Evolutionary conservation across 352 stramenopile genomes (phyloP), one percentile per base, ranked within the genome.

Genomic region (Peronosclerospora sorghi): DNA sequence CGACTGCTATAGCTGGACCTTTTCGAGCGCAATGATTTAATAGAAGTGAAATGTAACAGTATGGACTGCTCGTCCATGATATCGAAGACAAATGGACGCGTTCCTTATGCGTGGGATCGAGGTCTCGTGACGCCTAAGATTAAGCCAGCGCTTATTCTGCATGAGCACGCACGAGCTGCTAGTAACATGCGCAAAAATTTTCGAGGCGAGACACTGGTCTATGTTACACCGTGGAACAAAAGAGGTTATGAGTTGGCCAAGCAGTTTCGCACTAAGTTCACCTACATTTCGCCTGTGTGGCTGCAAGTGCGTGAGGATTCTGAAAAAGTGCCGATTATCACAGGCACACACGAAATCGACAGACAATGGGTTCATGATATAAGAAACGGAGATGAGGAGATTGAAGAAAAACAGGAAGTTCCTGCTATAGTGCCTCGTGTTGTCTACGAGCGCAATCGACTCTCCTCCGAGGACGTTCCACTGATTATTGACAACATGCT

Each of bases 171-270:
- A 9, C 52, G 56, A 15, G 45, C 43, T 6, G 48, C 39, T 5
- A 63, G 13, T 9, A 41, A 41, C 13, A 30, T 56, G 13, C 24
- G 58, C 4, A 76, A 77, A 32, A 29, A 48, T 8, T 85, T 86
- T 29, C 14, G 24, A 9, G 68, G 70, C 12, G 75, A 88, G 48
- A 73, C 60, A 18, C 47, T 90, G 23, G 75, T 71, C 14, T 90
- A 86, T 47, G 75, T 90, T 45, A 90, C 78, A 2, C 78, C 78
- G 9, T 90, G 78, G 75, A 87, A 90, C 62, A 72, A 41, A 17
- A 68, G 66, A 12, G 78, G 78, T n/a, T 90, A 88, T 51, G 65
- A 86, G 42, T 66, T 67, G 32, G 73, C 75, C 46, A 82, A 74
- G 46, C 34, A 52, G 18, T 90, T 86, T 39, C 66, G 71, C 8